Evolutionary conservation across 208 protist species (phyloP), one percentile per base, ranked within the genome.

Genomic region (Wallacemonas rigidus): DNA sequence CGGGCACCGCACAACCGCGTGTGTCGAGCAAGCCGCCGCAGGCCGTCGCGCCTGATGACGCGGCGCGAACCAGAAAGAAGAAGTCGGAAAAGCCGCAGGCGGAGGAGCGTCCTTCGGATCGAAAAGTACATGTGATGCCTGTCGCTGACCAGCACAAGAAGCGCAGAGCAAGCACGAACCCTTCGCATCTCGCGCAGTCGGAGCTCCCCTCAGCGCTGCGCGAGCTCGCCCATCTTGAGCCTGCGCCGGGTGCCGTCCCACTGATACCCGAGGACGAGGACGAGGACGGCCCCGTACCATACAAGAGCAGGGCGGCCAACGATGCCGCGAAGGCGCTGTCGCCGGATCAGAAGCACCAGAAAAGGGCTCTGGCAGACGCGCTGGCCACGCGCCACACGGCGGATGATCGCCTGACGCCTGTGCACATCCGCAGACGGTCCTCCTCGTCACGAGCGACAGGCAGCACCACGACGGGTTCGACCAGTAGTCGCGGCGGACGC

Each of bases 381-480:
- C 45, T 69, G 36, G 64, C 64, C 8, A 6, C 12, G 45, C 6
- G 45, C 45, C 6, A 50, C 45, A 50, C 8, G 8, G 45, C 45
- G 12, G 45, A 0, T 0, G 45, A 6, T 12, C 8, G 45, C 1
- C 8, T 50, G 26, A 26, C 26, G 45, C 45, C 45, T 50, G 12
- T 50, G 6, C 45, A 50, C 45, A 12, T 50, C 45, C 45, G 45
- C 3, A 38, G 40, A 11, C 60, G 7, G 11, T 48, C 60, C 2
- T 65, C 41, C 12, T 63, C 57, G 6, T 48, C 36, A 12, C 60
- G 60, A 45, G 40, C 41, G 41, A 51, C 60, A 0, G 40, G 3
- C 38, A 48, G 40, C 60, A 63, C 57, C 54, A 41, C 56, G 56
- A 62, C 41, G 9, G 60, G 60, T 41, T 65, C 60, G n/a, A 65